These are phyloP conservation scores for Nitzschia palea DNA, from an alignment of 108 stramenopile genomes.

Conservation along the genomic window DNA sequence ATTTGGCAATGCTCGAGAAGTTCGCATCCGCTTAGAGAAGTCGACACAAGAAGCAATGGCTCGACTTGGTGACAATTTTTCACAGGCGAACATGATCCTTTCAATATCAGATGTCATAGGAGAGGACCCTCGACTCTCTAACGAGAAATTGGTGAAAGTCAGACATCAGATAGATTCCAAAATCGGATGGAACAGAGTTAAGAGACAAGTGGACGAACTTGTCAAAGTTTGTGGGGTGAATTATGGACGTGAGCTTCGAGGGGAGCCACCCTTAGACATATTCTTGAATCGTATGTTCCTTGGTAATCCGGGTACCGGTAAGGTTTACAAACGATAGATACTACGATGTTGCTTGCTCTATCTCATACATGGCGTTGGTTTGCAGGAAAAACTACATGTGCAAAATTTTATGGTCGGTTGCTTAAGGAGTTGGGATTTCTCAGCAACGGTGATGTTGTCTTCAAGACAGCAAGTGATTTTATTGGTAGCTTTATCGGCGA, in stretches of 20 bases:
- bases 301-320: constrained; percentile 67
- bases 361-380: neutral
- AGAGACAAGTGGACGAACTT: constrained; percentile 33
- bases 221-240: constrained; percentile 46
- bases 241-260: constrained; percentile 46
- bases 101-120: constrained; percentile 34
- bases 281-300: constrained; percentile 69
- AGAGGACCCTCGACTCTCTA: constrained; percentile 34
- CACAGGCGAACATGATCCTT: constrained; percentile 18
- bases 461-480: constrained; percentile 67
- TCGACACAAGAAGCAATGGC: constrained; percentile 29
- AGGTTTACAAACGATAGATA: neutral
- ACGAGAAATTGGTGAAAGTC: constrained; percentile 20
- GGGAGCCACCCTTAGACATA: constrained; percentile 37
- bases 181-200: constrained; percentile 41
- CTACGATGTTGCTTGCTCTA: neutral
- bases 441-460: constrained; percentile 64
- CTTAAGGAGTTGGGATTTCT: constrained; percentile 71
- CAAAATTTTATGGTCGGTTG: constrained; percentile 57
- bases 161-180: constrained; percentile 29
- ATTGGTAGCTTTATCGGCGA: constrained; percentile 52
- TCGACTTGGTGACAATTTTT: constrained; percentile 27
- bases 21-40: constrained; percentile 35
- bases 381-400: constrained; percentile 76
- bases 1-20: constrained; percentile 54